Evolutionary conservation across 2,329 filamentous ascomycete species (phyloP).

Genomic region (Whalleya microplaca): DNA sequence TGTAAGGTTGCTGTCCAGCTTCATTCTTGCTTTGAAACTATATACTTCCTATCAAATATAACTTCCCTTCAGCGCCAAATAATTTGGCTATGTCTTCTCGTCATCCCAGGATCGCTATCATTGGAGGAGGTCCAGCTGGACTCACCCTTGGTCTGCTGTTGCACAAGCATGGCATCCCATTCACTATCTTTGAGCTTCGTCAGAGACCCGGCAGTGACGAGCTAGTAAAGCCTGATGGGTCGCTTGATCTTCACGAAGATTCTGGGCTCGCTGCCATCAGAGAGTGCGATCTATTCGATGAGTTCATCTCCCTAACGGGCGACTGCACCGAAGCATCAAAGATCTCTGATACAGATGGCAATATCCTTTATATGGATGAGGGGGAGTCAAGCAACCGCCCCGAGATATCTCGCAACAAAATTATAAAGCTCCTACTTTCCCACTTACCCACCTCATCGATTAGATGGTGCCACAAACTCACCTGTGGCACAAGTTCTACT

Average conservation of each 20-base stretch:
- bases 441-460: conserved; percentile 39
- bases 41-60: too few species aligned
- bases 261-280: conserved; percentile 50
- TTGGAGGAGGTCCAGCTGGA: conserved; percentile 51
- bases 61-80: too few species aligned
- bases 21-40: too few species aligned
- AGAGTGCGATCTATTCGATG: conserved; percentile 47
- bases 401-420: conserved; percentile 43
- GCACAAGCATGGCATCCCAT: conserved; percentile 40
- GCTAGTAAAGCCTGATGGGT: conserved; percentile 41
- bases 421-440: conserved; percentile 40
- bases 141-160: conserved; percentile 53
- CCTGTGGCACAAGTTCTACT: conserved; percentile 10
- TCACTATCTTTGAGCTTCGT: conserved; percentile 43
- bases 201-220: conserved; percentile 31
- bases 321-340: conserved; percentile 47
- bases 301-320: conserved; percentile 46
- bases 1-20: too few species aligned
- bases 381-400: conserved; percentile 31
- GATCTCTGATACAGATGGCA: conserved; percentile 39
- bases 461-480: conserved; percentile 44
- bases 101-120: conserved; percentile 44
- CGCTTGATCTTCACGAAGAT: conserved; percentile 52
- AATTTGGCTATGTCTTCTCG: not conserved
- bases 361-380: conserved; percentile 27